These are phyloP conservation scores for Alternaria consortialis DNA, from an alignment of 2,329 filamentous ascomycete genomes.

Conservation along the genomic window DNA sequence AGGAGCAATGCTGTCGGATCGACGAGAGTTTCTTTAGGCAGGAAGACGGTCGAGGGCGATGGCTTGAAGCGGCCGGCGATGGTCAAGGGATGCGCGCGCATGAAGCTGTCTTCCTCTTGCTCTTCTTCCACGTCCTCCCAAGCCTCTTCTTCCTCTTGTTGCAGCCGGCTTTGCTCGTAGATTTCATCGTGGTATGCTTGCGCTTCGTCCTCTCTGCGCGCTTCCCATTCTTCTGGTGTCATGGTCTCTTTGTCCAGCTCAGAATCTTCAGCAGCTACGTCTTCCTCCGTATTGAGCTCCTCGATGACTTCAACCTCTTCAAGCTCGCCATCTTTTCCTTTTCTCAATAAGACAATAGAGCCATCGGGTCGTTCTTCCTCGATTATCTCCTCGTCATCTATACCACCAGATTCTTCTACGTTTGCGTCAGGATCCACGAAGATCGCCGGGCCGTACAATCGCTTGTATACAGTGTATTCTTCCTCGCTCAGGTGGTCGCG, in stretches of 20 bases:
- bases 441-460: slow-evolving; percentile 78
- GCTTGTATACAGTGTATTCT: slow-evolving; percentile 79
- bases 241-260: slow-evolving; percentile 32
- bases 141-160: slow-evolving; percentile 54
- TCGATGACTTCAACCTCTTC: slow-evolving; percentile 65
- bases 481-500: slow-evolving; percentile 72
- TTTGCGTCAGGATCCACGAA: slow-evolving; percentile 69
- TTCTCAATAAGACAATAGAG: slow-evolving; percentile 59
- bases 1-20: slow-evolving; percentile 76
- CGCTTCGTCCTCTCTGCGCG: slow-evolving; percentile 43
- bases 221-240: slow-evolving; percentile 47
- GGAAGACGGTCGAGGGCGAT: slow-evolving; percentile 74
- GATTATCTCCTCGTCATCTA: slow-evolving; percentile 58
- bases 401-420: slow-evolving; percentile 53
- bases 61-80: slow-evolving; percentile 77
- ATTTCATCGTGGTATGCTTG: slow-evolving; percentile 45
- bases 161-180: slow-evolving; percentile 55
- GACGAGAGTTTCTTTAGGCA: slow-evolving; percentile 75
- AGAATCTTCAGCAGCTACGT: slow-evolving; percentile 33
- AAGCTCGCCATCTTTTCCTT: slow-evolving; percentile 65
- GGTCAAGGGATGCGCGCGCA: slow-evolving; percentile 78
- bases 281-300: slow-evolving; percentile 14
- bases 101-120: slow-evolving; percentile 51
- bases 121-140: slow-evolving; percentile 39
- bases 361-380: slow-evolving; percentile 43